phyloP scores from a whole-genome alignment of 768 basidiomycete species.

The Dioszegia hungarica region DNA sequence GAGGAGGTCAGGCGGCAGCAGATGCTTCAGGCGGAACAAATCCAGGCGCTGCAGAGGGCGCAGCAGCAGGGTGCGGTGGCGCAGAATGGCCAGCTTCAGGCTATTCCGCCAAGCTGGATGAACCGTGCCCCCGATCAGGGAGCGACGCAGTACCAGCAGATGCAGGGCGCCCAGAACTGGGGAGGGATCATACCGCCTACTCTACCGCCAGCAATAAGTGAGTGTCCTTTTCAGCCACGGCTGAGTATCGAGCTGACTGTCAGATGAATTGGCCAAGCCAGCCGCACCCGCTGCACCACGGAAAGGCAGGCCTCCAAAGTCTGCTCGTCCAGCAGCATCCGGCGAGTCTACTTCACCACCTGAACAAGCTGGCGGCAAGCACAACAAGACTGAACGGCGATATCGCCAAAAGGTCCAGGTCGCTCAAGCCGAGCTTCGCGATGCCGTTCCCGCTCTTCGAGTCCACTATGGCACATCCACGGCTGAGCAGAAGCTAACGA shows the following conservation, averaged over 20 bases:
- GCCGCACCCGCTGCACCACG: neutral
- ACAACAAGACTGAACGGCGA: constrained; percentile 48
- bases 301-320: neutral
- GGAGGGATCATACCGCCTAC: neutral
- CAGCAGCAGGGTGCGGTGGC: neutral
- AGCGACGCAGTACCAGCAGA: neutral
- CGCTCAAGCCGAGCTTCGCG: constrained; percentile 45
- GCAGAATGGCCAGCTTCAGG: constrained; percentile 1
- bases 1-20: constrained; percentile 4
- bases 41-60: neutral
- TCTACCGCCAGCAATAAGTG: neutral
- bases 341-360: constrained; percentile 1
- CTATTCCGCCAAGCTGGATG: constrained; percentile 11
- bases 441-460: constrained; percentile 45
- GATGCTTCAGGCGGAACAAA: constrained; percentile 4
- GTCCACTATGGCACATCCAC: constrained; percentile 45
- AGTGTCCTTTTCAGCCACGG: neutral
- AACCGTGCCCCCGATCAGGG: neutral
- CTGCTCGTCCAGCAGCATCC: neutral
- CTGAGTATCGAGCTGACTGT: neutral
- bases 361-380: constrained; percentile 31
- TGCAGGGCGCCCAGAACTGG: neutral
- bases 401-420: constrained; percentile 48
- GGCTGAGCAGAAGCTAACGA: constrained; percentile 36
- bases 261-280: neutral